Evolutionary conservation across 225 moss, liverwort and hornwort species (phyloP), one percentile per base, ranked within the genome.

Genomic region (Marchantia paleacea): DNA sequence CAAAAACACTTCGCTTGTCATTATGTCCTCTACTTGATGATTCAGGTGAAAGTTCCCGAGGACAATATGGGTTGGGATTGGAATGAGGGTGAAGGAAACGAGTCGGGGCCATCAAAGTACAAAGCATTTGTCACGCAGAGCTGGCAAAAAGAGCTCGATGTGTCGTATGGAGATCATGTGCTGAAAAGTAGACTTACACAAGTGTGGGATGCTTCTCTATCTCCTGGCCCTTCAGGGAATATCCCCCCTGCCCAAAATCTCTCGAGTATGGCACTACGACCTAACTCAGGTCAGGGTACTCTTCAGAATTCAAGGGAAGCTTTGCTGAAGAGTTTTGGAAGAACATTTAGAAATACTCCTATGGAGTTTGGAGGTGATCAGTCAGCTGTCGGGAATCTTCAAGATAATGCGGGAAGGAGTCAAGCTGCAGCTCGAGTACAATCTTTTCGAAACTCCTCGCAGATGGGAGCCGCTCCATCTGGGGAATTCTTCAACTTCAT

Each of bases 21-120:
- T 39, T 39, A 39, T 39, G 5, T 39, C 39, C 39, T 5, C 39
- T 39, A 39, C 39, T 20, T 18, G 25, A 14, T 75, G 13, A 26
- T 58, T 22, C 81, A 96, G 94, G 91, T 94, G 78, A 94, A 91
- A 84, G 88, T 92, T 52, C 96, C 96, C 49, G 90, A 92, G 48
- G 94, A 94, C 88, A 88, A 85, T 58, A 87, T 92, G 80, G 94
- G 94, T 60, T 97, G 96, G 96, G 93, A 97, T 58, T 97, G 96
- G 96, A 88, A 82, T 82, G 92, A 94, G 49, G 78, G 79, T 53
- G 82, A 82, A 22, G 57, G 80, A 54, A 58, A 78, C 73, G 91
- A 92, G 75, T 78, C 75, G 64, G 90, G 86, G 16, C 89, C 80
- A 57, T 81, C 86, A n/a, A 94, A 93, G 80, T 84, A 82, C 52